A percentile compares a stretch with the other conserved stretches of the same genome.
Evolutionary conservation across 2,329 filamentous ascomycete genomes (phyloP).

Genomic region (Botrytis fragariae): DNA sequence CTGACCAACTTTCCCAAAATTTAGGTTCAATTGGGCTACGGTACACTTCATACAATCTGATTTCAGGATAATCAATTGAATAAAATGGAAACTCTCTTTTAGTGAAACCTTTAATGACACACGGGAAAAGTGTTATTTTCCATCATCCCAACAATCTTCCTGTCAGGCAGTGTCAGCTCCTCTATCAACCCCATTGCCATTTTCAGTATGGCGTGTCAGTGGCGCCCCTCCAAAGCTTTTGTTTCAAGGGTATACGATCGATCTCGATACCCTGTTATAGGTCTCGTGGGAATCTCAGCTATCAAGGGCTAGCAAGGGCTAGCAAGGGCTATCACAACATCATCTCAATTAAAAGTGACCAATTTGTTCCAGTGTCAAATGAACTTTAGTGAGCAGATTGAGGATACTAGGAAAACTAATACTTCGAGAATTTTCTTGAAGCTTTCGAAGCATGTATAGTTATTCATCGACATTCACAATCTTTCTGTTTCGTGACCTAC

Average conservation of each 20-base stretch:
- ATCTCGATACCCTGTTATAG: slow-evolving; percentile 10
- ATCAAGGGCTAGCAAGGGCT: neutral
- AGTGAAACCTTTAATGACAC: slow-evolving; percentile 2
- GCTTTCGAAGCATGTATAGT: neutral
- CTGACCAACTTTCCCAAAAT: neutral
- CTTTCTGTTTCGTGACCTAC: neutral
- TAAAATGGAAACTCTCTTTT: neutral
- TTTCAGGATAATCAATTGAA: slow-evolving; percentile 1
- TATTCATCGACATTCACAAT: neutral
- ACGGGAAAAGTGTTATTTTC: neutral
- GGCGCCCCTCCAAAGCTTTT: neutral
- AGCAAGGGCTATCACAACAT: neutral
- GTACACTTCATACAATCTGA: neutral
- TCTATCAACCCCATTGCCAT: neutral
- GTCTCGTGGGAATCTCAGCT: neutral
- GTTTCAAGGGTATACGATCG: neutral
- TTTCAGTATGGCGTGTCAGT: neutral
- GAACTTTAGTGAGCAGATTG: neutral
- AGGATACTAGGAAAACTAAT: neutral
- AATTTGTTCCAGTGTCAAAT: neutral
- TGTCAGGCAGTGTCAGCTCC: neutral
- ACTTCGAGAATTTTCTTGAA: neutral
- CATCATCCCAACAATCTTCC: neutral
- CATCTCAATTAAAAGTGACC: neutral
- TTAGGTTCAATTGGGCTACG: neutral